Percentiles rank a stretch among this genome's conserved stretches.
Evolutionary conservation across 148 eudicot species (phyloP).

Genomic region (Vaccinium myrtillus): DNA sequence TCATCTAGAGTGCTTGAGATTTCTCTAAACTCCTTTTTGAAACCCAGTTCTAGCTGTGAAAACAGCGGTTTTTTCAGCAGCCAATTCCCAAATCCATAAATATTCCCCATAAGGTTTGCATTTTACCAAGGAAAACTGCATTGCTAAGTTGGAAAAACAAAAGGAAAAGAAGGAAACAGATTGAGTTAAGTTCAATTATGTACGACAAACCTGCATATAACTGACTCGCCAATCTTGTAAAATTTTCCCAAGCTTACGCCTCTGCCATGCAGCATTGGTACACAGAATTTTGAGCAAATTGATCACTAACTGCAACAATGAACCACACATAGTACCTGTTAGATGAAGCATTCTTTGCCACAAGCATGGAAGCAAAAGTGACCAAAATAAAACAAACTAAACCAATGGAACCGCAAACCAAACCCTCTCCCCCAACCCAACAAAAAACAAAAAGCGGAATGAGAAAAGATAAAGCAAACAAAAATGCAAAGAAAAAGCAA

Average conservation of each 20-base stretch:
- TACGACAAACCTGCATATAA: constrained; percentile 68
- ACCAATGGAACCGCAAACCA: background rate
- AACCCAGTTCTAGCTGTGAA: constrained; percentile 79
- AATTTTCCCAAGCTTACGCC: constrained; percentile 97
- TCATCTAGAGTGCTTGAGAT: constrained; percentile 55
- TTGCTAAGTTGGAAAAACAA: background rate
- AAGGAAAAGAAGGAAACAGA: background rate
- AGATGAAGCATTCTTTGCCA: constrained; percentile 6
- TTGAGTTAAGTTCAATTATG: background rate
- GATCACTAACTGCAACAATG: constrained; percentile 63
- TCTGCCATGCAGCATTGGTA: constrained; percentile 96
- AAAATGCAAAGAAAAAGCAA: constrained; percentile 15
- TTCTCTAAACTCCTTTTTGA: constrained; percentile 69
- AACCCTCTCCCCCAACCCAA: background rate
- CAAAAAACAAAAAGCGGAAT: background rate
- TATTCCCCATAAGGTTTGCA: background rate
- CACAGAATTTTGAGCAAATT: constrained; percentile 78
- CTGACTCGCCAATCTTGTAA: constrained; percentile 96
- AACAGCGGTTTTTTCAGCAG: constrained; percentile 14
- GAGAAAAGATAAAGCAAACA: constrained; percentile 1
- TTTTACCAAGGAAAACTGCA: background rate
- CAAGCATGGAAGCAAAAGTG: constrained; percentile 8
- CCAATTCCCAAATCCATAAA: background rate
- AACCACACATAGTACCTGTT: constrained; percentile 21
- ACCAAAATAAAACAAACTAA: background rate